These are phyloP conservation scores for Arabidopsis hybrid DNA, from an alignment of 441 rosid genomes.

Conservation along the genomic window DNA sequence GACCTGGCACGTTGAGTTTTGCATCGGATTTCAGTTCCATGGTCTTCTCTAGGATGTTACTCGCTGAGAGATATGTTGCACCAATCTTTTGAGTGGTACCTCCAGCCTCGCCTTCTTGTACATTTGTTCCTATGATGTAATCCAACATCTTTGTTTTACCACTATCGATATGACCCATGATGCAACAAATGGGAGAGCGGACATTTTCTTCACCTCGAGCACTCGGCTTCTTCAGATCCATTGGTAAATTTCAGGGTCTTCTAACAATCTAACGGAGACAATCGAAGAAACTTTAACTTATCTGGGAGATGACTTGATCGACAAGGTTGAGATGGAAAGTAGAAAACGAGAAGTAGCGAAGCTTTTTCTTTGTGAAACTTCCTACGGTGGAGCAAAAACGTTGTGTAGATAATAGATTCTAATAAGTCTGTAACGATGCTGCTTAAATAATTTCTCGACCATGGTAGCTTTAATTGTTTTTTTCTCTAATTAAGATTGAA, in stretches of 20 bases:
- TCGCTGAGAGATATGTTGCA: conserved; percentile 95
- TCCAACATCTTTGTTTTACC: conserved; percentile 97
- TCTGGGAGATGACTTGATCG: too few species aligned
- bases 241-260: conserved; percentile 26
- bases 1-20: conserved; percentile 91
- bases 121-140: conserved; percentile 96
- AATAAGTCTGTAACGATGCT: too few species aligned
- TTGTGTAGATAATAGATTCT: too few species aligned
- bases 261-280: too few species aligned
- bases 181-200: conserved; percentile 96
- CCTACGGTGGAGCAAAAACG: too few species aligned
- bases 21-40: conserved; percentile 95
- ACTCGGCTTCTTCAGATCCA: conserved; percentile 82
- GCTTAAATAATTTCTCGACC: too few species aligned
- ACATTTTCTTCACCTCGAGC: conserved; percentile 68
- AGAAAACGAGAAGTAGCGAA: too few species aligned
- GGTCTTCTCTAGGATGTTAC: conserved; percentile 95
- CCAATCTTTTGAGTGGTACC: conserved; percentile 99
- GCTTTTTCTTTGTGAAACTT: too few species aligned
- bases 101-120: conserved; percentile 99
- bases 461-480: too few species aligned
- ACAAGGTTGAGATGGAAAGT: too few species aligned
- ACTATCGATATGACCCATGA: conserved; percentile 99
- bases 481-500: too few species aligned
- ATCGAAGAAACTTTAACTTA: too few species aligned